These are phyloP conservation scores for Plantago major DNA, from an alignment of 257 asterid genomes.

Conservation along the genomic window DNA sequence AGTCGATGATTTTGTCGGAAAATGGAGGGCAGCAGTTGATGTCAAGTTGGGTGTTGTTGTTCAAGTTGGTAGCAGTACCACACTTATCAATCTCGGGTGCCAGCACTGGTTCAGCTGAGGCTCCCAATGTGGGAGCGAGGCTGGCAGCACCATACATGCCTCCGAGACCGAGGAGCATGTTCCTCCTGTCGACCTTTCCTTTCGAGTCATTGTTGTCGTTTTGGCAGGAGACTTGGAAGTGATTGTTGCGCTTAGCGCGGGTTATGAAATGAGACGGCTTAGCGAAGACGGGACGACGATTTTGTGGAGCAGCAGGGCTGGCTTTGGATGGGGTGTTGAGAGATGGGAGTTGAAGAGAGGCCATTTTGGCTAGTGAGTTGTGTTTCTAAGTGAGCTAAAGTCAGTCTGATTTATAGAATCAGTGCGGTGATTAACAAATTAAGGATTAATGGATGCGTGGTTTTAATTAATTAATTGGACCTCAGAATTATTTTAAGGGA, in stretches of 20 bases:
- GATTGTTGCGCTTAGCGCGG: slow-evolving; percentile 15
- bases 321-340: background rate
- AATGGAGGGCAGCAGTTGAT: slow-evolving; percentile 25
- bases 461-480: no score
- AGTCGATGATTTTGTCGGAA: slow-evolving; percentile 7
- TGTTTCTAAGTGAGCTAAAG: background rate
- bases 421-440: no score
- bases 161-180: slow-evolving; percentile 35
- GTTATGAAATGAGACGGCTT: slow-evolving; percentile 26
- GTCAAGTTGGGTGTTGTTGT: background rate
- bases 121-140: slow-evolving; percentile 20
- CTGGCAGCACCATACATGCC: slow-evolving; percentile 34
- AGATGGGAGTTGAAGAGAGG: slow-evolving; percentile 16
- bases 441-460: no score
- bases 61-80: slow-evolving; percentile 1
- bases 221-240: slow-evolving; percentile 17
- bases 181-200: slow-evolving; percentile 33
- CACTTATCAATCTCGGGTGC: slow-evolving; percentile 29
- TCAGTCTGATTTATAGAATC: no score
- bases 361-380: slow-evolving; percentile 6
- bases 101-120: slow-evolving; percentile 19
- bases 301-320: background rate
- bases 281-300: slow-evolving; percentile 6
- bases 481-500: no score
- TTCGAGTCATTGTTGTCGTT: slow-evolving; percentile 3